These are phyloP conservation scores for Sporisorium reilianum DNA, from an alignment of 1,284 basidiomycete species.

Conservation along the genomic window DNA sequence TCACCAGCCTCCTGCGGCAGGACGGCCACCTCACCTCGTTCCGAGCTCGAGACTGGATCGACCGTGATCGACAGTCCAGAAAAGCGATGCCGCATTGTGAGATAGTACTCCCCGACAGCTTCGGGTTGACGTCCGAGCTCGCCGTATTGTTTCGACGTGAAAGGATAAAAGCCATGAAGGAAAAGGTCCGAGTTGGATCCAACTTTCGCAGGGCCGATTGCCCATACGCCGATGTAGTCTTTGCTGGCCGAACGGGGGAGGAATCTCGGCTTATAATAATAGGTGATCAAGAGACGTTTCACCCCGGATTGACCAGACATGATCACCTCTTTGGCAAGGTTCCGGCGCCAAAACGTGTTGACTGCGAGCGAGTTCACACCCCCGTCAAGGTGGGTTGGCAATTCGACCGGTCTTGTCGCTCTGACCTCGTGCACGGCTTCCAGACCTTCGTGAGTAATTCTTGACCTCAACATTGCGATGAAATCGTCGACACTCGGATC, in stretches of 20 bases:
- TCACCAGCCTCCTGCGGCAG: too few relatives aligned
- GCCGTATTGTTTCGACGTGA: not conserved
- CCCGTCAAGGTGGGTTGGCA: not conserved
- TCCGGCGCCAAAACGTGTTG: slow-evolving; percentile 9
- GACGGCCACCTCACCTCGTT: too few relatives aligned
- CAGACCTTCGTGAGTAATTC: not conserved
- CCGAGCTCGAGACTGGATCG: too few relatives aligned
- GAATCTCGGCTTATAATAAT: not conserved
- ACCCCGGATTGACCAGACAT: not conserved
- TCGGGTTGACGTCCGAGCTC: not conserved
- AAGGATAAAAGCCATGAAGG: slow-evolving; percentile 14
- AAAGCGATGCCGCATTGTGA: too few relatives aligned
- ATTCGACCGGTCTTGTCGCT: not conserved
- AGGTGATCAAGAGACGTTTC: not conserved
- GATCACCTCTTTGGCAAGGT: slow-evolving; percentile 5
- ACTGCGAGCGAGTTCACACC: not conserved
- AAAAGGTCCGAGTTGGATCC: too few relatives aligned
- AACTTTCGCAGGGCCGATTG: not conserved
- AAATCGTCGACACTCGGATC: slow-evolving; percentile 1
- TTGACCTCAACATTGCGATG: not conserved
- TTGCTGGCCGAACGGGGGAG: not conserved
- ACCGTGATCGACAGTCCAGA: too few relatives aligned
- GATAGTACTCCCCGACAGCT: not conserved
- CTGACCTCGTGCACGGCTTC: not conserved
- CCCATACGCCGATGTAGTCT: slow-evolving; percentile 11